Base-by-base conservation (phyloP, 2,329 filamentous ascomycete species). In the Magnaporthiopsis rhizophila region DNA sequence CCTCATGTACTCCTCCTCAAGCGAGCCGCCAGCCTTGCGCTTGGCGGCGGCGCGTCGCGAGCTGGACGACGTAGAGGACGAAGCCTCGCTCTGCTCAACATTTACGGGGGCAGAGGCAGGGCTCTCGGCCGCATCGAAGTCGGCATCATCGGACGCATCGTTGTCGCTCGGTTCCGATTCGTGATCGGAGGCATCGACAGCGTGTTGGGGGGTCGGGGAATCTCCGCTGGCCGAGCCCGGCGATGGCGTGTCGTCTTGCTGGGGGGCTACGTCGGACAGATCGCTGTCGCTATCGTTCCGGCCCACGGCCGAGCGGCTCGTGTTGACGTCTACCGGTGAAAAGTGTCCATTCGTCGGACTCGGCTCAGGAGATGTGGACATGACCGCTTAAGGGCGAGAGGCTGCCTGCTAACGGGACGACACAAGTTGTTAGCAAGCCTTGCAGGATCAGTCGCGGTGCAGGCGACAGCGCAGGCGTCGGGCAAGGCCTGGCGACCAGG, bases 1-100 rank as follows among this genome's bases (percentile, higher is more conserved):
- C 71, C 89, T 85, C 71, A 98, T 97, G 73, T 88, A 93, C 60
- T 92, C 88, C 65, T 95, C 89, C 70, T 95, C 90, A 62, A 89
- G 87, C 53, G 85, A 74, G 8, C 65, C 64, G 73, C 82, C 75
- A 69, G 82, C 77, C 78, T 91, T 89, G 77, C 92, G 89, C 81
- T 97, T 97, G 66, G 82, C 77, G 62, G 83, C 84, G 72, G 86
- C 83, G 67, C 83, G 83, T 53, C 45, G 45, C 45, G 45, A 53
- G 21, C 45, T 53, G 58, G 89, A 90, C 71, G 88, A 88, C 71
- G 86, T 84, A 60, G 92, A 95, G 72, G 86, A 86, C 68, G 88
- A 90, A 71, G 83, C 80, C 69, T 83, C 83, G 66, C 83, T 81
- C 62, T 79, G 76, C 62, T 72, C 76, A 64, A 75, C 77, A 63